phyloP scores from a whole-genome alignment of 257 asterid genomes.

The Nicotiana paniculata region DNA sequence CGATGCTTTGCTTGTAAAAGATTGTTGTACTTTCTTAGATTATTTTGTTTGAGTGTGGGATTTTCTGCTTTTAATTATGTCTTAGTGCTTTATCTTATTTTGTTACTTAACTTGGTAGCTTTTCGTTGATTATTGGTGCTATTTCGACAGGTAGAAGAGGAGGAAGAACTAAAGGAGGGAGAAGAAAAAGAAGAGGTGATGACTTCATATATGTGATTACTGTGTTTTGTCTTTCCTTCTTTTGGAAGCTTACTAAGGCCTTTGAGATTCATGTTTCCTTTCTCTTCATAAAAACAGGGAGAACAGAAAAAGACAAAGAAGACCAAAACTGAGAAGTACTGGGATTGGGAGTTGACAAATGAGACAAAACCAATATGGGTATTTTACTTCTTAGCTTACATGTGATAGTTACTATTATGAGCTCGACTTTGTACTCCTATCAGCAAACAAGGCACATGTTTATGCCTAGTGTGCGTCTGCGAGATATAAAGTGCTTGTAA shows the following conservation, averaged over 20 bases:
- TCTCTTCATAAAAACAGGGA: constrained; percentile 32
- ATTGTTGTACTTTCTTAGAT: no score
- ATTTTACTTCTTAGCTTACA: constrained; percentile 3
- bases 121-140: background rate
- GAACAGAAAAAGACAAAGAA: constrained; percentile 62
- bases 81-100: background rate
- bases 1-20: no score
- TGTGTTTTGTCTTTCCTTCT: background rate
- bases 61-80: no score
- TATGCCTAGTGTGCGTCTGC: background rate
- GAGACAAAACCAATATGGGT: constrained; percentile 99
- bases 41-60: background rate
- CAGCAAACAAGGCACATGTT: background rate
- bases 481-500: background rate
- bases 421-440: background rate
- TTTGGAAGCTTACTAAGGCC: background rate
- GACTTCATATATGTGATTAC: background rate
- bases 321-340: constrained; percentile 82
- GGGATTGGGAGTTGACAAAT: constrained; percentile 90
- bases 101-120: background rate
- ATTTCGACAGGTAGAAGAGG: constrained; percentile 79
- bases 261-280: background rate
- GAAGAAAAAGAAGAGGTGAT: constrained; percentile 77
- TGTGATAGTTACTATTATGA: background rate
- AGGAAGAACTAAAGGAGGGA: constrained; percentile 85